Percentiles rank a stretch among this genome's conserved stretches.
Conservation (phyloP, 2,329 filamentous ascomycete species). For the Xylariomycetidae sp. region DNA sequence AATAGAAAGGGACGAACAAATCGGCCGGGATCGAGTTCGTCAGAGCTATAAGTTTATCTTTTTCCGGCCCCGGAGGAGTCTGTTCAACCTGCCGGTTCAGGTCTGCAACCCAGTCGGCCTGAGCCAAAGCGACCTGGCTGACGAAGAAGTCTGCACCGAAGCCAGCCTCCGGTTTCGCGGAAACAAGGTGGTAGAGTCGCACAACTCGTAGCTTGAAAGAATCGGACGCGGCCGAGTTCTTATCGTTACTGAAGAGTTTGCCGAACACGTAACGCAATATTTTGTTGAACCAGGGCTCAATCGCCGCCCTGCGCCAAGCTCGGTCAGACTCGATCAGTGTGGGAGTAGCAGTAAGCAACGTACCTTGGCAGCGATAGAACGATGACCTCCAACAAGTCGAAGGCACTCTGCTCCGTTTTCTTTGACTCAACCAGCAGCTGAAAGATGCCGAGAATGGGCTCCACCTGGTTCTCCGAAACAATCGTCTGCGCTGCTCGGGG, state of each 20-base stretch:
- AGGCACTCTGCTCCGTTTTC: slow-evolving; percentile 77
- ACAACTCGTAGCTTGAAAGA: slow-evolving; percentile 82
- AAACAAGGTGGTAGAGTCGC: slow-evolving; percentile 90
- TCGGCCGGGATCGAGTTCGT: no score
- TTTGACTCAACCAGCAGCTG: slow-evolving; percentile 80
- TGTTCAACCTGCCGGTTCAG: no score
- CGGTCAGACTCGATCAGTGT: slow-evolving; percentile 3
- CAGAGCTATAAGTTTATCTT: no score
- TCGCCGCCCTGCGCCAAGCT: slow-evolving; percentile 39
- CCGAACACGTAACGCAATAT: slow-evolving; percentile 80
- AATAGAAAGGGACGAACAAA: slow-evolving; percentile 80
- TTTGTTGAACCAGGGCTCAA: slow-evolving; percentile 72
- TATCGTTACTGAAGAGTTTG: slow-evolving; percentile 60
- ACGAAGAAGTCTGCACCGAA: slow-evolving; percentile 92
- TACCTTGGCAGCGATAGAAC: slow-evolving; percentile 67
- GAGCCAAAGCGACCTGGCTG: slow-evolving; percentile 72
- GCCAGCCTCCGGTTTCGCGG: slow-evolving; percentile 70
- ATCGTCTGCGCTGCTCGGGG: slow-evolving; percentile 70
- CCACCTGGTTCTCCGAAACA: slow-evolving; percentile 71
- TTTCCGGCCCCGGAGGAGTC: no score
- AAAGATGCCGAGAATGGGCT: slow-evolving; percentile 90
- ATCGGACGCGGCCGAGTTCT: no score
- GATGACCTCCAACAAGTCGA: slow-evolving; percentile 83
- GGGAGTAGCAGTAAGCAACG: slow-evolving; percentile 29
- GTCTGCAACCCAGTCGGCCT: no score